These are phyloP conservation scores for Chlamydomonas asymmetrica DNA, from an alignment of 139 green algal species.

Conservation along the genomic window DNA sequence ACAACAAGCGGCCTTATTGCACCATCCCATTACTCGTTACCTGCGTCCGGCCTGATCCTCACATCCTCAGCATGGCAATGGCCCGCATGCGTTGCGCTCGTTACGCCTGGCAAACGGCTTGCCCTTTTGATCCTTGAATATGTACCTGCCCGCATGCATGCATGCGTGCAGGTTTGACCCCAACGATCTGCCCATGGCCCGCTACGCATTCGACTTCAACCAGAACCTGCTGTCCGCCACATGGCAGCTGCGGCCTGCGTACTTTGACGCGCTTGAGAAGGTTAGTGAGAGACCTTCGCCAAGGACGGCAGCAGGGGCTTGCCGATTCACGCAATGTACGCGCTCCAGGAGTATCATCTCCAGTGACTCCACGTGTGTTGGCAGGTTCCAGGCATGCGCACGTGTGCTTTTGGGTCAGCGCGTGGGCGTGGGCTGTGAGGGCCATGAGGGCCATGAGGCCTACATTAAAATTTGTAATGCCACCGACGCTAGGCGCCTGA, in stretches of 20 bases:
- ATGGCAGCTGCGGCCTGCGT: slow-evolving; percentile 7
- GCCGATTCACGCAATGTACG: too few relatives aligned
- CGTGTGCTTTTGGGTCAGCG: too few relatives aligned
- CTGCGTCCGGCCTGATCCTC: neutral
- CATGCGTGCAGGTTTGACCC: slow-evolving; percentile 50
- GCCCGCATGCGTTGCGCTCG: neutral
- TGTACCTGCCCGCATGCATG: neutral
- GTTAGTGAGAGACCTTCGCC: neutral
- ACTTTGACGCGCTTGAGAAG: slow-evolving; percentile 13
- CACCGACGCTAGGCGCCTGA: too few relatives aligned
- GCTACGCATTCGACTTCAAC: slow-evolving; percentile 27
- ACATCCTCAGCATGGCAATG: neutral
- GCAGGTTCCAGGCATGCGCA: too few relatives aligned
- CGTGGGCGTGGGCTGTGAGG: too few relatives aligned
- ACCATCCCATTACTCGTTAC: neutral
- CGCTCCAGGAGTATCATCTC: too few relatives aligned
- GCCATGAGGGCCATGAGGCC: too few relatives aligned
- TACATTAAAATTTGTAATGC: too few relatives aligned
- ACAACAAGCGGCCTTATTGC: neutral
- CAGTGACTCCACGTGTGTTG: too few relatives aligned
- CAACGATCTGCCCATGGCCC: slow-evolving; percentile 63
- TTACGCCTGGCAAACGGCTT: neutral
- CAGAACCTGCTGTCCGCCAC: neutral
- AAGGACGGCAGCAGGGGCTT: too few relatives aligned
- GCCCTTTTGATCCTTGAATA: neutral